phyloP scores from a whole-genome alignment of 2,329 filamentous ascomycete species.

The Colletotrichum sp. region DNA sequence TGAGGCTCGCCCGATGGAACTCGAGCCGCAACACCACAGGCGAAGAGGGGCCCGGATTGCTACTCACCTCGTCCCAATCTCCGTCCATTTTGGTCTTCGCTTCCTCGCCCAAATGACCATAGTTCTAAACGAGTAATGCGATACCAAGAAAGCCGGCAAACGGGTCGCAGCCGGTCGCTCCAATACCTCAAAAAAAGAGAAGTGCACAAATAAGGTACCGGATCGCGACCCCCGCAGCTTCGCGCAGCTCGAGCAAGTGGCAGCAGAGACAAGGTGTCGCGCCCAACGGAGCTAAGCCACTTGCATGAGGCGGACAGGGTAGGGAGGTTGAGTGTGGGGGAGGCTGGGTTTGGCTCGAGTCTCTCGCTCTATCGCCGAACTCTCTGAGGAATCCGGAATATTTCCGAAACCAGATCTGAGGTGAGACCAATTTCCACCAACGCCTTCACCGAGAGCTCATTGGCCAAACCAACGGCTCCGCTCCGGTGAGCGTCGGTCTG shows the following conservation, averaged over 20 bases:
- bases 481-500: neutral
- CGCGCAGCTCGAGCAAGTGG: constrained; percentile 2
- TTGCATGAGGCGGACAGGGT: constrained; percentile 16
- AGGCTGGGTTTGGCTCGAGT: neutral
- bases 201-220: neutral
- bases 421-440: neutral
- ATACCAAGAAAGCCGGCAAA: neutral
- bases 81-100: constrained; percentile 62
- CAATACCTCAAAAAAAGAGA: neutral
- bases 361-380: neutral
- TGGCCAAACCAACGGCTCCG: neutral
- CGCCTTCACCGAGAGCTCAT: neutral
- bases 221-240: constrained; percentile 11
- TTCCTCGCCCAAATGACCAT: constrained; percentile 42
- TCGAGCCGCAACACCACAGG: neutral
- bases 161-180: neutral
- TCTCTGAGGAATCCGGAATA: neutral
- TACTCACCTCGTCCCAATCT: constrained; percentile 71
- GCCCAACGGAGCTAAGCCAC: constrained; percentile 6
- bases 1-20: neutral
- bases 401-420: neutral
- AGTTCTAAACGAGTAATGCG: constrained; percentile 15
- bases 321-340: constrained; percentile 12
- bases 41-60: constrained; percentile 2
- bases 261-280: neutral